Conservation (phyloP, 495 filamentous ascomycete species). For the Hypoxylon subgilvum region DNA sequence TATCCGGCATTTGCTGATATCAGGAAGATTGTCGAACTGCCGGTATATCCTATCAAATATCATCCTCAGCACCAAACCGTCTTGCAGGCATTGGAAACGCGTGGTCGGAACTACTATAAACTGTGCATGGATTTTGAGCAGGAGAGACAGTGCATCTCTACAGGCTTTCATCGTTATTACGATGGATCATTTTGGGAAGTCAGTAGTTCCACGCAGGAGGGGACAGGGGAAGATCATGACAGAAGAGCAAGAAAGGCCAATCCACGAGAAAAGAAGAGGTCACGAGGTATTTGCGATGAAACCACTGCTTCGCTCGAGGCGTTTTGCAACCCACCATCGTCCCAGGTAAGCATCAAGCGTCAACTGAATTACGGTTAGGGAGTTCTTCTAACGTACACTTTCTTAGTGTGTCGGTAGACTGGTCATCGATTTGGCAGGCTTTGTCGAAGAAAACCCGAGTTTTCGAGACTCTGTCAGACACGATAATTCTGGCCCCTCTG, state of each 20-base stretch:
- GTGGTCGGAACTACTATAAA: neutral
- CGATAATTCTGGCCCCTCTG: neutral
- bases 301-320: neutral
- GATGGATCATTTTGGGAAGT: conserved; percentile 2
- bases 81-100: neutral
- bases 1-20: neutral
- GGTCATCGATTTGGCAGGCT: conserved; percentile 4
- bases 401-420: neutral
- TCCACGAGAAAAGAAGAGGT: neutral
- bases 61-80: neutral
- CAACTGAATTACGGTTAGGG: neutral
- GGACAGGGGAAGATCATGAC: neutral
- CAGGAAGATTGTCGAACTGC: neutral
- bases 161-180: neutral
- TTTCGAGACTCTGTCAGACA: conserved; percentile 3
- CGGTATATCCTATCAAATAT: conserved; percentile 2
- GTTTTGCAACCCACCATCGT: conserved; percentile 1
- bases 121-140: neutral
- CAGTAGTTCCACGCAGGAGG: neutral
- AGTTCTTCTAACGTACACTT: neutral
- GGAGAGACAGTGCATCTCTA: neutral
- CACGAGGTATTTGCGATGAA: neutral
- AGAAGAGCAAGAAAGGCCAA: too few species aligned
- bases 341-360: neutral
- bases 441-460: conserved; percentile 7